Evolutionary conservation across 176 grass and related monocot genomes (phyloP).

Genomic region (Eremochloa ophiuroides): DNA sequence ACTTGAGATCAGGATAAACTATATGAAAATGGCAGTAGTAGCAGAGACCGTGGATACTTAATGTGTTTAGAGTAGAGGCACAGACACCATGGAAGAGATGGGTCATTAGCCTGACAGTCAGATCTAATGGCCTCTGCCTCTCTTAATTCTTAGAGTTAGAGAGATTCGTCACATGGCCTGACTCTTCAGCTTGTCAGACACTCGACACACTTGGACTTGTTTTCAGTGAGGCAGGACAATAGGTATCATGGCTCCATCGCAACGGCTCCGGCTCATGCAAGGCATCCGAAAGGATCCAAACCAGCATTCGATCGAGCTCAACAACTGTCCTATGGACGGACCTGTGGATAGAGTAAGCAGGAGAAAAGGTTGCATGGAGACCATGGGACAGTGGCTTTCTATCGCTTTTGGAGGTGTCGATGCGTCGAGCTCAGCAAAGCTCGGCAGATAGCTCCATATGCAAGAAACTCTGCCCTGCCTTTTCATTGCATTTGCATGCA

Average conservation of each 20-base stretch:
- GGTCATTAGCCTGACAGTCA: not conserved
- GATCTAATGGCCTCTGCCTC: not conserved
- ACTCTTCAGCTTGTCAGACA: not conserved
- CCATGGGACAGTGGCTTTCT: not conserved
- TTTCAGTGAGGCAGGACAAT: not conserved
- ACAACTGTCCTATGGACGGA: not conserved
- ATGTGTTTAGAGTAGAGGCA: not conserved
- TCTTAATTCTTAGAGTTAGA: too few species aligned
- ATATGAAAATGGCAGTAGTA: not conserved
- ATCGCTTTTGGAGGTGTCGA: not conserved
- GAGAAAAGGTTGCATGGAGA: not conserved
- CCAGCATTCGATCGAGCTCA: not conserved
- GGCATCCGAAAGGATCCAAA: not conserved
- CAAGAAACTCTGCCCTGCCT: not conserved
- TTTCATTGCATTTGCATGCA: too few species aligned
- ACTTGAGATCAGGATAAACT: not conserved
- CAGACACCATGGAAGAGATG: not conserved
- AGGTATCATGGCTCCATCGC: not conserved
- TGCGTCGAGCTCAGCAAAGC: not conserved
- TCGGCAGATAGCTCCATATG: not conserved
- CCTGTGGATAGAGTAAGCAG: not conserved
- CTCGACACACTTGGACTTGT: not conserved
- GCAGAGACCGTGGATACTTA: not conserved
- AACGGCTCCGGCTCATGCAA: not conserved
- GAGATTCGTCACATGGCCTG: constrained; percentile 4